Evolutionary conservation across 768 basidiomycete genomes (phyloP).

Genomic region (Pulveroboletus sp.): DNA sequence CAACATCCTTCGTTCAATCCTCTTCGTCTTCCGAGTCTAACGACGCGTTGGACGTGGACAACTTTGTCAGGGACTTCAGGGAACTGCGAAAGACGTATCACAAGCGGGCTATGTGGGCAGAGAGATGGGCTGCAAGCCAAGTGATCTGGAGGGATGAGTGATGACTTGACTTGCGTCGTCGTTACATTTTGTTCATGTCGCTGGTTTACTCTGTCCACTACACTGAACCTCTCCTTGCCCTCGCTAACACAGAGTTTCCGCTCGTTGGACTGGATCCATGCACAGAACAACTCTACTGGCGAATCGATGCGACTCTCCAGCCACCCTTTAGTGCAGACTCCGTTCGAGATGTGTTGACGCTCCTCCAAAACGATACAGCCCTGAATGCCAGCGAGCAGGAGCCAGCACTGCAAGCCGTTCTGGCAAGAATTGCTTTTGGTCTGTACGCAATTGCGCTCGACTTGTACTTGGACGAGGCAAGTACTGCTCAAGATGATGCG

Average conservation of each 20-base stretch:
- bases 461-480: slow-evolving; percentile 59
- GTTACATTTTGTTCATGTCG: slow-evolving; percentile 11
- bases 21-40: slow-evolving; percentile 31
- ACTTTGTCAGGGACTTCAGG: slow-evolving; percentile 85
- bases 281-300: slow-evolving; percentile 8
- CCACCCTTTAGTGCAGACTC: slow-evolving; percentile 18
- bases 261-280: slow-evolving; percentile 6
- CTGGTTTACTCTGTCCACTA: slow-evolving; percentile 26
- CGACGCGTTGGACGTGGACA: slow-evolving; percentile 58
- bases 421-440: slow-evolving; percentile 47
- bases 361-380: slow-evolving; percentile 13
- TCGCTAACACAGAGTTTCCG: slow-evolving; percentile 10
- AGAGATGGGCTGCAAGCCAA: slow-evolving; percentile 80
- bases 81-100: slow-evolving; percentile 88
- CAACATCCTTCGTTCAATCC: slow-evolving; percentile 75
- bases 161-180: slow-evolving; percentile 1
- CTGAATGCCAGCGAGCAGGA: neutral
- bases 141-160: slow-evolving; percentile 77
- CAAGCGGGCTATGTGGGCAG: slow-evolving; percentile 86
- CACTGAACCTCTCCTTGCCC: slow-evolving; percentile 20
- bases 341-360: slow-evolving; percentile 12
- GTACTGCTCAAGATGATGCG: slow-evolving; percentile 66
- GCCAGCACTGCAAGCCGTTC: slow-evolving; percentile 19
- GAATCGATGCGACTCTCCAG: slow-evolving; percentile 17
- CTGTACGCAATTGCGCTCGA: slow-evolving; percentile 67